phyloP scores from a whole-genome alignment of 106 monocot genomes.

The Xerophyta viscosa region DNA sequence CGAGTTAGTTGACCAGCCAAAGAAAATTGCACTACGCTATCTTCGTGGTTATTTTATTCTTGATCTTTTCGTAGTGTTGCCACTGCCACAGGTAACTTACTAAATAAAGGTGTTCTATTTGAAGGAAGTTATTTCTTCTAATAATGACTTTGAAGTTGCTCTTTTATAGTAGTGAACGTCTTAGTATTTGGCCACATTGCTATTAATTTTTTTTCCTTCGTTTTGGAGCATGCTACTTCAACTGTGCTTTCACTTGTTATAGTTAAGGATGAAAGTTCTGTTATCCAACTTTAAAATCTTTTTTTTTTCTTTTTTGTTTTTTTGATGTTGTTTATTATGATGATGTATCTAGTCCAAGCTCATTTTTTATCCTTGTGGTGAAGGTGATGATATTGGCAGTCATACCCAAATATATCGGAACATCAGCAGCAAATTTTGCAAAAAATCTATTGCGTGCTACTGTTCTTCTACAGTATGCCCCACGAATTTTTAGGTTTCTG shows the following conservation, averaged over 20 bases:
- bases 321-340: neutral
- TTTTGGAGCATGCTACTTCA: no score
- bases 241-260: no score
- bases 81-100: slow-evolving; percentile 65
- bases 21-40: slow-evolving; percentile 73
- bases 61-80: slow-evolving; percentile 66
- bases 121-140: neutral
- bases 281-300: no score
- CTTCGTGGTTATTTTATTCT: slow-evolving; percentile 56
- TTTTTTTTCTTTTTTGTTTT: slow-evolving; percentile 1
- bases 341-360: no score
- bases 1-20: slow-evolving; percentile 64
- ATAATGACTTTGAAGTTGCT: neutral
- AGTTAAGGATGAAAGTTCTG: no score
- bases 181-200: no score
- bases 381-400: slow-evolving; percentile 80
- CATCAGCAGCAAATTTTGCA: slow-evolving; percentile 71
- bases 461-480: slow-evolving; percentile 82
- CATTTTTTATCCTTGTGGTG: slow-evolving; percentile 9
- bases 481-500: slow-evolving; percentile 69
- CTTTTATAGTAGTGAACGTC: neutral
- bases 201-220: no score
- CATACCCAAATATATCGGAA: slow-evolving; percentile 57
- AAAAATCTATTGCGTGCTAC: slow-evolving; percentile 72
- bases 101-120: no score